These are phyloP conservation scores for Neurospora sp. DNA, from an alignment of 2,329 filamentous ascomycete genomes.

Conservation along the genomic window DNA sequence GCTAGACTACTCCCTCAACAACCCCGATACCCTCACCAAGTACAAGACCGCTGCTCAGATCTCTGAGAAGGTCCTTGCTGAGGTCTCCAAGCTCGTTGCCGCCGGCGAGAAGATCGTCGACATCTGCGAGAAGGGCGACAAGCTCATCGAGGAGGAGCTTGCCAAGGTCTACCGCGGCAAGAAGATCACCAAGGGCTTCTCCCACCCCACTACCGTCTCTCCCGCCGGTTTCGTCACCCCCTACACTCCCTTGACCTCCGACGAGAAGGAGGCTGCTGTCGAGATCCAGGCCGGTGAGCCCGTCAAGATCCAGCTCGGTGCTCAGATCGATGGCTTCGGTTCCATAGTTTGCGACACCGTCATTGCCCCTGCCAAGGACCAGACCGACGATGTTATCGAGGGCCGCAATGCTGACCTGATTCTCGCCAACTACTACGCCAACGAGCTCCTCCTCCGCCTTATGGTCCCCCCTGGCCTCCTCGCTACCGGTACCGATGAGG, in stretches of 20 bases:
- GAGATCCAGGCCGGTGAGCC: constrained; percentile 77
- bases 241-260: constrained; percentile 84
- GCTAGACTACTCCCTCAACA: constrained; percentile 81
- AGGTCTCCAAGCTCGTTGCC: constrained; percentile 63
- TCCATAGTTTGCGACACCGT: constrained; percentile 94
- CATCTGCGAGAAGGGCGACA: constrained; percentile 92
- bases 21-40: constrained; percentile 94
- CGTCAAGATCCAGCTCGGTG: constrained; percentile 97
- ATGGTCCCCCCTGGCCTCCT: constrained; percentile 87
- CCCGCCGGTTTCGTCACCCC: constrained; percentile 91
- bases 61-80: constrained; percentile 88
- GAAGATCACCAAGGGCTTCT: constrained; percentile 90
- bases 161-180: constrained; percentile 97
- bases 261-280: constrained; percentile 71
- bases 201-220: constrained; percentile 90
- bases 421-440: constrained; percentile 87
- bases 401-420: constrained; percentile 80
- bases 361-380: constrained; percentile 55
- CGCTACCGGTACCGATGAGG: constrained; percentile 76
- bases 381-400: constrained; percentile 54
- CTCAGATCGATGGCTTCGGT: constrained; percentile 94
- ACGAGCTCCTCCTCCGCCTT: constrained; percentile 84
- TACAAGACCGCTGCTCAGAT: constrained; percentile 96
- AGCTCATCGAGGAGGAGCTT: constrained; percentile 87
- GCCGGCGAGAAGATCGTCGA: constrained; percentile 88